These are phyloP conservation scores for Arabidopsis suecica DNA, from an alignment of 345 rosid genomes.

Conservation along the genomic window DNA sequence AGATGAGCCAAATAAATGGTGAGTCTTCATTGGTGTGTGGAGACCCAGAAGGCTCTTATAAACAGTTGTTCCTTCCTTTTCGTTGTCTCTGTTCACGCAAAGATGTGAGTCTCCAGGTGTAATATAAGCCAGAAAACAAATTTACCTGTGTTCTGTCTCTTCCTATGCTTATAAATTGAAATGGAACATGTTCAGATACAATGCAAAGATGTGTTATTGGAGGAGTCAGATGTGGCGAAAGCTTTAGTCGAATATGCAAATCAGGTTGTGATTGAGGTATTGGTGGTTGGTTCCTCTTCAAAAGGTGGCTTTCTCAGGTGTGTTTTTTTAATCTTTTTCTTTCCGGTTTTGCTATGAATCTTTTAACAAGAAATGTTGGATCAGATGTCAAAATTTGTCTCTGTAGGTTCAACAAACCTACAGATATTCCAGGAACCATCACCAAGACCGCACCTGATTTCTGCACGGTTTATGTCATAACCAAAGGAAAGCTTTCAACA, in stretches of 20 bases:
- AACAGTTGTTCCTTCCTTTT: constrained; percentile 83
- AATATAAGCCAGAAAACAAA: background rate
- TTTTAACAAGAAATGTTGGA: constrained; percentile 2
- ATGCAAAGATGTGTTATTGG: constrained; percentile 79
- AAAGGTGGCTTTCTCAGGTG: constrained; percentile 85
- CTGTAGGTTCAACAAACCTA: constrained; percentile 63
- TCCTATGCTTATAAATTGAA: constrained; percentile 15
- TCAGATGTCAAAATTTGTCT: constrained; percentile 9
- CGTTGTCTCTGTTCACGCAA: constrained; percentile 91
- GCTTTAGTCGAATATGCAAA: constrained; percentile 68
- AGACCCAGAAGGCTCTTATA: constrained; percentile 61
- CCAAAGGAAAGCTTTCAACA: constrained; percentile 79
- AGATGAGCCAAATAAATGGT: constrained; percentile 47
- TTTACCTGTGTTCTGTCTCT: constrained; percentile 13
- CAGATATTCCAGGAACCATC: constrained; percentile 64
- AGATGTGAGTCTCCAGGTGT: constrained; percentile 56
- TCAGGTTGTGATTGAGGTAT: constrained; percentile 61
- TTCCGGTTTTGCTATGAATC: constrained; percentile 3
- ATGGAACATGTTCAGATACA: constrained; percentile 57
- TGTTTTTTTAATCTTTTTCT: constrained; percentile 20
- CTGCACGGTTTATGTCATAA: constrained; percentile 68
- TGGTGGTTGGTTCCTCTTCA: constrained; percentile 69
- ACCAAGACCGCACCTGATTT: constrained; percentile 83
- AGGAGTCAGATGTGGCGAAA: constrained; percentile 75
- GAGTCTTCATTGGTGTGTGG: constrained; percentile 48